A percentile compares a stretch with the other conserved stretches of the same genome.
phyloP scores from a whole-genome alignment of 352 stramenopile species.

The Halophytophthora polymorphica region DNA sequence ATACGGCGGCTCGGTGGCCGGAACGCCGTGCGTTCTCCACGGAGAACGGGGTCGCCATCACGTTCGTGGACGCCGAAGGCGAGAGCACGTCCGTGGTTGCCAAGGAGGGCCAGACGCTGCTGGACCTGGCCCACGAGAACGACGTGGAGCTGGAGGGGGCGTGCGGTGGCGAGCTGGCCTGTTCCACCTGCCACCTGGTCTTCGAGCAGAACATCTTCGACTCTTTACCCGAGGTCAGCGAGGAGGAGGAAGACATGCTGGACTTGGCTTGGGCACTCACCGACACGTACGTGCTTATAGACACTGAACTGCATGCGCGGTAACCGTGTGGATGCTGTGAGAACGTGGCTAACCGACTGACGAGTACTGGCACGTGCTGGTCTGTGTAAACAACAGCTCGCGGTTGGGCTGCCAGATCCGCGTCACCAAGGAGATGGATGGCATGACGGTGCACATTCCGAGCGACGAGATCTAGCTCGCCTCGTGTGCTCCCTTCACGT shows the following conservation, averaged over 20 bases:
- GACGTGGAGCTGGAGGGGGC: slow-evolving; percentile 93
- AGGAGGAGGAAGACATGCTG: slow-evolving; percentile 96
- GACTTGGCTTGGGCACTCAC: slow-evolving; percentile 93
- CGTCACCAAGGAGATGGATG: slow-evolving; percentile 85
- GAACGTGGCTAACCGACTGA: background rate
- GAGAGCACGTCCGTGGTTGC: slow-evolving; percentile 68
- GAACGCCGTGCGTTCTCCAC: slow-evolving; percentile 35
- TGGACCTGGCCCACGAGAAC: slow-evolving; percentile 92
- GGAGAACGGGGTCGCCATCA: slow-evolving; percentile 62
- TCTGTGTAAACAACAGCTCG: slow-evolving; percentile 28
- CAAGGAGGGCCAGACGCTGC: slow-evolving; percentile 66
- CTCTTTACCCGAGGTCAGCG: slow-evolving; percentile 79
- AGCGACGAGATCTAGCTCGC: slow-evolving; percentile 77
- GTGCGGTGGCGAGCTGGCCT: slow-evolving; percentile 91
- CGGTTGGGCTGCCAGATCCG: slow-evolving; percentile 90
- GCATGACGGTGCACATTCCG: slow-evolving; percentile 83
- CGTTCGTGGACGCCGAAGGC: slow-evolving; percentile 82
- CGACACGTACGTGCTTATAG: slow-evolving; percentile 79
- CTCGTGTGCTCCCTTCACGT: slow-evolving; percentile 59
- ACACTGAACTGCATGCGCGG: too few species aligned
- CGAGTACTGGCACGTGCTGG: background rate
- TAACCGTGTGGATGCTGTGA: background rate
- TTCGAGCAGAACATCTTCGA: slow-evolving; percentile 90
- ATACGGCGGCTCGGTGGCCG: background rate
- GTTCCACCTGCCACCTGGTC: slow-evolving; percentile 93